Evolutionary conservation across 805 yeast species (phyloP).

Genomic region (Metschnikowia noctiluminum): DNA sequence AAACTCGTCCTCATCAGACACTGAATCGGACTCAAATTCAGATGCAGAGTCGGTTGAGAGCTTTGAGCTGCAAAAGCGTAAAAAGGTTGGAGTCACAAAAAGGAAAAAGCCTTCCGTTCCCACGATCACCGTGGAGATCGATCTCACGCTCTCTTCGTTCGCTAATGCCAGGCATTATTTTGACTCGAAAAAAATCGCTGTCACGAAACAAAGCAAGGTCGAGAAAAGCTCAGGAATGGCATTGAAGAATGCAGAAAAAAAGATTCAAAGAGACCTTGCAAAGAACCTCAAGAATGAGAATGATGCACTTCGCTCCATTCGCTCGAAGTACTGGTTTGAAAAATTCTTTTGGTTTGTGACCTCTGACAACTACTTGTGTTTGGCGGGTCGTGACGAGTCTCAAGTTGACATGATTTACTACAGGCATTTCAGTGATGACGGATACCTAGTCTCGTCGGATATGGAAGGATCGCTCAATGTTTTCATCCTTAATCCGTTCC

Average conservation of each 20-base stretch:
- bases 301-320: slow-evolving; percentile 51
- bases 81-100: slow-evolving; percentile 14
- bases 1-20: slow-evolving; percentile 8
- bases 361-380: slow-evolving; percentile 78
- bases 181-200: slow-evolving; percentile 70
- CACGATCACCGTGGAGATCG: slow-evolving; percentile 56
- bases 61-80: slow-evolving; percentile 11
- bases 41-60: slow-evolving; percentile 12
- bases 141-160: slow-evolving; percentile 69
- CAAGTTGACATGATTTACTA: slow-evolving; percentile 81
- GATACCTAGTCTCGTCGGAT: slow-evolving; percentile 71
- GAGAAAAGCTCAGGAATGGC: slow-evolving; percentile 76
- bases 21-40: slow-evolving; percentile 27
- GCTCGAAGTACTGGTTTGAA: slow-evolving; percentile 87
- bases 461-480: slow-evolving; percentile 71
- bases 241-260: slow-evolving; percentile 75
- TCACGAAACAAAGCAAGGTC: slow-evolving; percentile 75
- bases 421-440: slow-evolving; percentile 71
- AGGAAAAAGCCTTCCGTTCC: slow-evolving; percentile 11
- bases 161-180: slow-evolving; percentile 87
- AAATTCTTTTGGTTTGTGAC: slow-evolving; percentile 94
- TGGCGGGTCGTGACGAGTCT: slow-evolving; percentile 79
- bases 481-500: slow-evolving; percentile 74
- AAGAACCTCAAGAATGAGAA: slow-evolving; percentile 54
- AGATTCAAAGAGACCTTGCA: slow-evolving; percentile 68